Conservation (phyloP, 305 asterid genomes). For the Ajuga reptans region DNA sequence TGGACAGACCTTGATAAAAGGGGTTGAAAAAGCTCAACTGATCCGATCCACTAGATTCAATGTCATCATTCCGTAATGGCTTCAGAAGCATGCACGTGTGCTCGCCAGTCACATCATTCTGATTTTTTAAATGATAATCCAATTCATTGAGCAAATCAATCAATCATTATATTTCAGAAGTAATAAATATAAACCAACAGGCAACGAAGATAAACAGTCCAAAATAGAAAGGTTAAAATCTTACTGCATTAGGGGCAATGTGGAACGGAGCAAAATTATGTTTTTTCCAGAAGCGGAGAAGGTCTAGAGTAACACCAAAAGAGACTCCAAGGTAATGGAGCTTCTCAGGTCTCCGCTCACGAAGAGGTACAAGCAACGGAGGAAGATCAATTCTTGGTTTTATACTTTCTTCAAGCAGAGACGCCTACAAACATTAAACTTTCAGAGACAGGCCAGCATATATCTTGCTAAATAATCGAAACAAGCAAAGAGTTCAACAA, state of each 20-base stretch:
- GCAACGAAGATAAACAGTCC: not conserved
- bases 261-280: constrained; percentile 85
- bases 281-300: constrained; percentile 85
- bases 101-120: constrained; percentile 81
- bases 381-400: constrained; percentile 69
- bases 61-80: constrained; percentile 64
- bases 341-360: constrained; percentile 75
- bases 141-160: constrained; percentile 13
- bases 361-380: constrained; percentile 77
- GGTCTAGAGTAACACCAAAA: constrained; percentile 80
- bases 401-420: constrained; percentile 72
- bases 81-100: constrained; percentile 81
- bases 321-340: constrained; percentile 89
- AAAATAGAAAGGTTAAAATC: constrained; percentile 17
- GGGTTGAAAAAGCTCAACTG: constrained; percentile 62
- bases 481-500: not conserved
- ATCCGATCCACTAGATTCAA: constrained; percentile 51
- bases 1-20: constrained; percentile 51
- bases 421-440: constrained; percentile 39
- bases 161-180: constrained; percentile 9
- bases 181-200: not conserved
- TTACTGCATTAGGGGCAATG: constrained; percentile 61
- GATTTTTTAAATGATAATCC: constrained; percentile 23
- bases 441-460: constrained; percentile 3
- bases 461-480: not conserved